These are phyloP conservation scores for Saccharum hybrid DNA, from an alignment of 202 grass and related monocot genomes.

Conservation along the genomic window DNA sequence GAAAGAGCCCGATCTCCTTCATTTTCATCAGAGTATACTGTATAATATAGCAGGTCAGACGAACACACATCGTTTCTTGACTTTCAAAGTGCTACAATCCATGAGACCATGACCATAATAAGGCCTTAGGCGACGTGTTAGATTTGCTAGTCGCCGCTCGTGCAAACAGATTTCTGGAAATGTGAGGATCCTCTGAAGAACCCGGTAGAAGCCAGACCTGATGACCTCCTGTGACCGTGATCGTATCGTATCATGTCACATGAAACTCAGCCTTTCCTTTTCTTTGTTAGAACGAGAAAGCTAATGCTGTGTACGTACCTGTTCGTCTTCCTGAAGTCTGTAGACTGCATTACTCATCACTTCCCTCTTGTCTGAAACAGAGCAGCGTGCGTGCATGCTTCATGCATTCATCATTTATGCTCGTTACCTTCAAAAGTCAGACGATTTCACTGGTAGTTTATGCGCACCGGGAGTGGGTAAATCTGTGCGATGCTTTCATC, in stretches of 20 bases:
- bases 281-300: not conserved
- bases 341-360: not conserved
- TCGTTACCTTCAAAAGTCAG: not conserved
- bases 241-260: not conserved
- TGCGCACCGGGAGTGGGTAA: not conserved
- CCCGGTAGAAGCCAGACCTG: not conserved
- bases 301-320: not conserved
- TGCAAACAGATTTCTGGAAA: not conserved
- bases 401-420: not conserved
- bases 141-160: not conserved
- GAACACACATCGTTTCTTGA: not conserved
- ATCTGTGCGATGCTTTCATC: not conserved
- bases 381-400: constrained; percentile 8
- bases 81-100: not conserved
- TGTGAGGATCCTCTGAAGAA: not conserved
- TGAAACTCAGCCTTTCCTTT: not conserved
- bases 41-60: not conserved
- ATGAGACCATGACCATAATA: not conserved
- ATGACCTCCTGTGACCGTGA: not conserved
- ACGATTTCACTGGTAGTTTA: not conserved
- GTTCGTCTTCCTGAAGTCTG: constrained; percentile 33
- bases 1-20: not conserved
- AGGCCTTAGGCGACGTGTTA: not conserved
- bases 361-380: not conserved
- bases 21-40: not conserved